These are phyloP conservation scores for Suhomyces xylopsoci DNA, from an alignment of 805 yeast species.

Conservation along the genomic window DNA sequence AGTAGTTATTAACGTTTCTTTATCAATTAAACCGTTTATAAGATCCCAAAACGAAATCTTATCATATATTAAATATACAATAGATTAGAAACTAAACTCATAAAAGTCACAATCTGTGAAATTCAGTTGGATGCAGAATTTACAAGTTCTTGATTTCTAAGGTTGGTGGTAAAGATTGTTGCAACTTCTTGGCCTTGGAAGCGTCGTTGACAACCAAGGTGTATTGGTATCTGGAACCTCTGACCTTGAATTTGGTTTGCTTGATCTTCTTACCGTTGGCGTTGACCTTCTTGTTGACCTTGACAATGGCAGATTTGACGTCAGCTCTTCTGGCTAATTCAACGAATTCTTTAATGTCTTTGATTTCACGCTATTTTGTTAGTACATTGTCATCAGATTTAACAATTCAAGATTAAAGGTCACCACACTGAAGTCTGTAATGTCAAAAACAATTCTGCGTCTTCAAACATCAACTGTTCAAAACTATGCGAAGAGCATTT, in stretches of 20 bases:
- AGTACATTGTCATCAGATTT: slow-evolving; percentile 9
- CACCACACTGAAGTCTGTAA: not conserved
- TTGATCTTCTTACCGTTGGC: slow-evolving; percentile 79
- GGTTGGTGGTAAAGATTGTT: slow-evolving; percentile 96
- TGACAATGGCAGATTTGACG: slow-evolving; percentile 89
- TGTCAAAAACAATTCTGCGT: not conserved
- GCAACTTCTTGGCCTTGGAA: slow-evolving; percentile 95
- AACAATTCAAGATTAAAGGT: not conserved
- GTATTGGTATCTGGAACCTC: slow-evolving; percentile 93
- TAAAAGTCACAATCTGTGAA: slow-evolving; percentile 2
- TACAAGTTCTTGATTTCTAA: slow-evolving; percentile 61
- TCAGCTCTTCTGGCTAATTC: slow-evolving; percentile 96
- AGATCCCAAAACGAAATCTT: slow-evolving; percentile 4
- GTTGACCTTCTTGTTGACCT: slow-evolving; percentile 83
- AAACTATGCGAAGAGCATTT: not conserved
- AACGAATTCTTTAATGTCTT: slow-evolving; percentile 96
- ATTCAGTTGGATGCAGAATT: slow-evolving; percentile 14
- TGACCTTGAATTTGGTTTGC: slow-evolving; percentile 98
- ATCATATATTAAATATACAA: slow-evolving; percentile 10
- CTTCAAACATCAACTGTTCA: not conserved
- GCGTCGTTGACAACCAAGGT: slow-evolving; percentile 94
- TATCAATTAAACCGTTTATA: slow-evolving; percentile 4
- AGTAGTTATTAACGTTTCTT: not conserved
- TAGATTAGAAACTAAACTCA: slow-evolving; percentile 8
- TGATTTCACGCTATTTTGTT: slow-evolving; percentile 57